Evolutionary conservation across 176 grass and related monocot genomes (phyloP).

Genomic region (Raddia distichophylla): DNA sequence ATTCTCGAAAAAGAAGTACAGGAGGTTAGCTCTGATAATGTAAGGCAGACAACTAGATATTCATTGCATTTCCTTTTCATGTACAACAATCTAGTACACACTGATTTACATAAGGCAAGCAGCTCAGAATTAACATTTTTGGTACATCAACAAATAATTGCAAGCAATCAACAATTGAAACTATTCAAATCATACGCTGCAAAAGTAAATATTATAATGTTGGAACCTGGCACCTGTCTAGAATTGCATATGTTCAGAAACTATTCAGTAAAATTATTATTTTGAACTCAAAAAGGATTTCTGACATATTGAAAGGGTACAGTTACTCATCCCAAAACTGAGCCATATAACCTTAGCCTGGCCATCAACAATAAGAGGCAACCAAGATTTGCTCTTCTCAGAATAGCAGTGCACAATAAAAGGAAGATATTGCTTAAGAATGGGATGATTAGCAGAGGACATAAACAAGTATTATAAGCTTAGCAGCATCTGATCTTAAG

Average conservation of each 20-base stretch:
- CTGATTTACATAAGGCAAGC: constrained; percentile 1
- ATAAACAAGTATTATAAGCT: neutral
- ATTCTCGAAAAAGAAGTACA: neutral
- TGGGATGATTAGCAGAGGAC: neutral
- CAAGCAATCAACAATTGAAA: neutral
- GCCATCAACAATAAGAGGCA: neutral
- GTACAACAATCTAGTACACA: neutral
- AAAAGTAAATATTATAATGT: neutral
- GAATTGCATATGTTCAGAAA: neutral
- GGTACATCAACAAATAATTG: constrained; percentile 17
- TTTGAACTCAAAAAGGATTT: neutral
- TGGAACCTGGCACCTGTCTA: neutral
- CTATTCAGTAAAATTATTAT: neutral
- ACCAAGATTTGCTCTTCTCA: neutral
- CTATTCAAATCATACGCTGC: neutral
- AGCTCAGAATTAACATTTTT: neutral
- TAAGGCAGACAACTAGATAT: neutral
- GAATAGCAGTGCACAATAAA: neutral
- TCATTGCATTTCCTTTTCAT: neutral
- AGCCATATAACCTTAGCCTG: neutral
- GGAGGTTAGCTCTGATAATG: neutral
- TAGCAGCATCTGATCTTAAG: neutral
- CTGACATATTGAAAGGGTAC: neutral
- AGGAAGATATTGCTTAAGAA: constrained; percentile 3
- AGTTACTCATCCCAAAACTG: neutral